Percentiles rank a stretch among this genome's conserved stretches.
These are phyloP conservation scores for Backusella westeae DNA, from an alignment of 192 early-diverging fungal genomes.

Conservation along the genomic window DNA sequence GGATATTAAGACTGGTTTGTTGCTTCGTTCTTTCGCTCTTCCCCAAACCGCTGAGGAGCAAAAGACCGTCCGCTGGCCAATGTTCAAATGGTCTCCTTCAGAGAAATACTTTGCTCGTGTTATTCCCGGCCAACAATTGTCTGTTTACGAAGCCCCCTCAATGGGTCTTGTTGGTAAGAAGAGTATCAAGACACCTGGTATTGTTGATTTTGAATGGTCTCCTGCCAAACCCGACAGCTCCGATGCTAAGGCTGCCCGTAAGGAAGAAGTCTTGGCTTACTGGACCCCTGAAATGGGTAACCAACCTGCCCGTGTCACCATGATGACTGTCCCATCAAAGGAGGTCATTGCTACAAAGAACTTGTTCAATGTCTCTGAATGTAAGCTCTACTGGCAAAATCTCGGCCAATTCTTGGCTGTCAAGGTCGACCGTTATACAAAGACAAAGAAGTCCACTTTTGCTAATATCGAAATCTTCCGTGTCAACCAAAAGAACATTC, in stretches of 20 bases:
- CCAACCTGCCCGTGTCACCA: conserved; percentile 92
- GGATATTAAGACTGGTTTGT: conserved; percentile 81
- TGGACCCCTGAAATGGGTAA: conserved; percentile 96
- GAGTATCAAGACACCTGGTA: conserved; percentile 80
- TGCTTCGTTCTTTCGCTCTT: conserved; percentile 86
- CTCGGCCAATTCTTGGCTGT: conserved; percentile 88
- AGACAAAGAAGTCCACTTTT: conserved; percentile 86
- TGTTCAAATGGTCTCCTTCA: conserved; percentile 96
- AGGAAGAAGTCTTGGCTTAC: conserved; percentile 79
- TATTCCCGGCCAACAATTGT: conserved; percentile 68
- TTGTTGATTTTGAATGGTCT: conserved; percentile 78
- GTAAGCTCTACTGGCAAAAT: conserved; percentile 90
- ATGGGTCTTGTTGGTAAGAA: conserved; percentile 96
- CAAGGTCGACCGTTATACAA: conserved; percentile 84
- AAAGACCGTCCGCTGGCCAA: conserved; percentile 78
- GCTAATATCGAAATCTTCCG: conserved; percentile 96
- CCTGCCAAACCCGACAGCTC: conserved; percentile 44
- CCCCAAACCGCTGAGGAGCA: conserved; percentile 46
- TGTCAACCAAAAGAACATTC: conserved; percentile 85
- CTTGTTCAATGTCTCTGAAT: conserved; percentile 90
- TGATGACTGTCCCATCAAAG: conserved; percentile 77
- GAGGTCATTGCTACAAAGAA: conserved; percentile 94
- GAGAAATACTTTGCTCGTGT: conserved; percentile 95
- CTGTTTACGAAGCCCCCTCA: conserved; percentile 87
- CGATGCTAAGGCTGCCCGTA: conserved; percentile 35